Evolutionary conservation across 2,329 filamentous ascomycete genomes (phyloP), one percentile per base, ranked within the genome.

Genomic region (Uncinocarpus reesii): DNA sequence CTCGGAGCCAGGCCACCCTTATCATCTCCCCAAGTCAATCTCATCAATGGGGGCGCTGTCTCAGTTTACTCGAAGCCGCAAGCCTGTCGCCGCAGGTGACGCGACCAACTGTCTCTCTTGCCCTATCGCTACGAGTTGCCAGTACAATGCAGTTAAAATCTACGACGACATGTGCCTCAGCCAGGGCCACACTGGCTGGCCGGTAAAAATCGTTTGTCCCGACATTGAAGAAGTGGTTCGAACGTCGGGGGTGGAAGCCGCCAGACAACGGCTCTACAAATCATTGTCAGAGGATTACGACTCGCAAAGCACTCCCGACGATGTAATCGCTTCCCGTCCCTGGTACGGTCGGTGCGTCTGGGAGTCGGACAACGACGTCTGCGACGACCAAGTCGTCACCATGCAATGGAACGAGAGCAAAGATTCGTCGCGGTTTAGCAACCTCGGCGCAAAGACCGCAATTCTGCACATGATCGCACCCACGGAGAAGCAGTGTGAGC

Each of bases 331-430:
- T 42, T 58, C 60, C 8, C 64, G 76, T 3, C 68, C 73, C 1
- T 82, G 88, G 87, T 96, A 88, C 60, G 92, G 92, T 0, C 80
- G 90, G n/a, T 98, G 92, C 61, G 92, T 96, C 1, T 96, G 82
- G 68, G 92, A 95, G 62, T 74, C 82, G 3, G 88, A 94, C 67
- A 98, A 96, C 66, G 81, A 93, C 59, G 92, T 96, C 35, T 86
- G 82, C 59, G 92, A 98, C 63, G 87, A 96, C 59, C 90, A 96
- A 64, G 77, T 83, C 21, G 92, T 96, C 16, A 90, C 84, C 0
- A 79, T 96, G 45, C 80, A 77, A 3, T 96, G 90, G 88, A 86
- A 93, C 37, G 81, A 93, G 35, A 81, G 37, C 47, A 4, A 44
- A 47, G 55, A 58, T 45, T 52, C 55, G 49, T 3, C 51, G 50